These are phyloP conservation scores for Microcyclospora tardicrescens DNA, from an alignment of 2,329 filamentous ascomycete genomes.

Conservation along the genomic window DNA sequence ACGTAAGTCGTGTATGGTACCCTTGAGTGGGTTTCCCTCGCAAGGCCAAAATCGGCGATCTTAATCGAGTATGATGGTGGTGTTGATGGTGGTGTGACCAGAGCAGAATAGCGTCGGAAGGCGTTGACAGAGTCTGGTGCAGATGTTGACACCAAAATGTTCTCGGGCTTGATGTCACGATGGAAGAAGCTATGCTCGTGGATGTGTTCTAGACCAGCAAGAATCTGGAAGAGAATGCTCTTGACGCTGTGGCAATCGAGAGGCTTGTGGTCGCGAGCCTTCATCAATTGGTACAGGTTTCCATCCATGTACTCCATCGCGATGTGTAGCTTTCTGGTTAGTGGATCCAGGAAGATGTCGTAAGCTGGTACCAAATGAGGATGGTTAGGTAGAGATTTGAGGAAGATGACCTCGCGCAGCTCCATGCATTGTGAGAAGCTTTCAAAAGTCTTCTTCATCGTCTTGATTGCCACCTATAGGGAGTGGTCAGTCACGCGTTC, in stretches of 20 bases:
- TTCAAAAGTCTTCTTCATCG: conserved; percentile 99
- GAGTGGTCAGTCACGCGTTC: conserved; percentile 5
- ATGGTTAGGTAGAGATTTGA: conserved; percentile 76
- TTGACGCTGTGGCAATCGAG: conserved; percentile 87
- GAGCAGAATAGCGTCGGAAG: conserved; percentile 81
- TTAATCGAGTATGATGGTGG: conserved; percentile 92
- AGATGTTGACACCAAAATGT: conserved; percentile 91
- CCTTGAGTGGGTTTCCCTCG: conserved; percentile 93
- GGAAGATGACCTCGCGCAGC: conserved; percentile 90
- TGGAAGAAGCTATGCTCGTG: conserved; percentile 97
- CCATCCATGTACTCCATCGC: conserved; percentile 99
- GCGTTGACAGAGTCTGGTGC: conserved; percentile 69
- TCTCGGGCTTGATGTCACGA: conserved; percentile 97
- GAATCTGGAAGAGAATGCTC: conserved; percentile 94
- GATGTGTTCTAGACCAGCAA: conserved; percentile 91
- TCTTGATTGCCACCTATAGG: conserved; percentile 87
- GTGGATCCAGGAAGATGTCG: conserved; percentile 95
- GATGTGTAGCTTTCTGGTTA: conserved; percentile 93
- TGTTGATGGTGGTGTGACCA: conserved; percentile 90
- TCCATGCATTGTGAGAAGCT: conserved; percentile 83
- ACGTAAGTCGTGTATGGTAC: conserved; percentile 97
- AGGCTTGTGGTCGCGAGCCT: conserved; percentile 87
- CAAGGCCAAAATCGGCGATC: conserved; percentile 94
- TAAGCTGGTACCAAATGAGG: conserved; percentile 90
- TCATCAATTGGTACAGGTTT: conserved; percentile 98